Evolutionary conservation across 1,284 basidiomycete genomes (phyloP).

Genomic region (Puccinia horiana): DNA sequence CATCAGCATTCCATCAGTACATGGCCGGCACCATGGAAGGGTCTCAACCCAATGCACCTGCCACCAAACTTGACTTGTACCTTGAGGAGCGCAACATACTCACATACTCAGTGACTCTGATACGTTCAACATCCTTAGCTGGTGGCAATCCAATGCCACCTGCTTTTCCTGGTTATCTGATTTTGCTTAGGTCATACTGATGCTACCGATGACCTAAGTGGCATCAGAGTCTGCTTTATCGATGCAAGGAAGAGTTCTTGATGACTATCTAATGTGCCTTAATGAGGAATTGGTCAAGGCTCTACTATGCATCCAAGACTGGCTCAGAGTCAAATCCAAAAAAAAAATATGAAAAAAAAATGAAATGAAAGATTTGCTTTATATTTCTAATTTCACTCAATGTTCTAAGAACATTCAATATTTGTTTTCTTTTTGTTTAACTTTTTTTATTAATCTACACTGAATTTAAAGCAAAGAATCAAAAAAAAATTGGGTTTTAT

Average conservation of each 20-base stretch:
- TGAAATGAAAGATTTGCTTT: not conserved
- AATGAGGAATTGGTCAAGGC: not conserved
- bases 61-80: not conserved
- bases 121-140: not conserved
- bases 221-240: not conserved
- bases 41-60: not conserved
- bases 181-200: not conserved
- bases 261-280: not conserved
- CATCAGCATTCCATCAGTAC: not conserved
- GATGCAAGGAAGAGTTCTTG: not conserved
- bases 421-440: no score
- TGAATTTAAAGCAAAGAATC: no score
- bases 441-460: no score
- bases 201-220: not conserved
- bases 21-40: constrained; percentile 1
- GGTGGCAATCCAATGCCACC: not conserved
- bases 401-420: no score
- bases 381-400: not conserved
- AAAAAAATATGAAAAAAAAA: no score
- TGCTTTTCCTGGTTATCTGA: not conserved
- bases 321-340: not conserved
- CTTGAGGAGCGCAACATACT: constrained; percentile 18
- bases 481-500: no score
- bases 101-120: not conserved
- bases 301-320: not conserved